Conservation (phyloP, 1,284 basidiomycete genomes). For the Puccinia triticina region DNA sequence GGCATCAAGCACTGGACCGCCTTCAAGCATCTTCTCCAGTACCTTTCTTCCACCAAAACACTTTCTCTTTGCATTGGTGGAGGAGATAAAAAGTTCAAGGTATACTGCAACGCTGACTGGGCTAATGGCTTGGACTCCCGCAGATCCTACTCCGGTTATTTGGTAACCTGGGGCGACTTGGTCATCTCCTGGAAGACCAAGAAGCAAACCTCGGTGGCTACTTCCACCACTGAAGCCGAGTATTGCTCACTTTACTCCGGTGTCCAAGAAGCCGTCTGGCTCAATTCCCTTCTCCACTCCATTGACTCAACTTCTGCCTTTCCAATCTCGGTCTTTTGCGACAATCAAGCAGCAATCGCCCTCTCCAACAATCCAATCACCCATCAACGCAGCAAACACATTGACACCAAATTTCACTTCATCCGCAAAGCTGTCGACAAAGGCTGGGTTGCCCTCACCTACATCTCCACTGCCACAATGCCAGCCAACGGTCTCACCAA, state of each 20-base stretch:
- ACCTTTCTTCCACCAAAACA: too few species aligned
- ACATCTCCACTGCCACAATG: neutral
- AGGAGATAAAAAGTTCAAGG: neutral
- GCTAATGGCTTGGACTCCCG: neutral
- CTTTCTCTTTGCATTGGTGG: too few species aligned
- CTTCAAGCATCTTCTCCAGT: too few species aligned
- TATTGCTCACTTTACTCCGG: neutral
- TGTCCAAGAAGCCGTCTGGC: slow-evolving; percentile 1
- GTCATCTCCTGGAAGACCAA: neutral
- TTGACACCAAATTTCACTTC: neutral
- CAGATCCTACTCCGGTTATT: neutral
- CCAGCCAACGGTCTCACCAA: neutral
- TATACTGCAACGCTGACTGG: neutral
- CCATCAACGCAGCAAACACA: neutral
- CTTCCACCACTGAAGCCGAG: neutral
- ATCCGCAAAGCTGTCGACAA: neutral
- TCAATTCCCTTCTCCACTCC: neutral
- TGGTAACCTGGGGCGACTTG: neutral
- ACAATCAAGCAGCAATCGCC: neutral
- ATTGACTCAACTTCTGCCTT: neutral
- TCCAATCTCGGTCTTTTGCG: neutral
- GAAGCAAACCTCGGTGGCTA: neutral
- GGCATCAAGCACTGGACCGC: too few species aligned
- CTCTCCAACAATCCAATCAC: neutral
- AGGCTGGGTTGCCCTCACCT: neutral